phyloP scores from a whole-genome alignment of 1,284 basidiomycete species.

The Trichosporon ovoides region DNA sequence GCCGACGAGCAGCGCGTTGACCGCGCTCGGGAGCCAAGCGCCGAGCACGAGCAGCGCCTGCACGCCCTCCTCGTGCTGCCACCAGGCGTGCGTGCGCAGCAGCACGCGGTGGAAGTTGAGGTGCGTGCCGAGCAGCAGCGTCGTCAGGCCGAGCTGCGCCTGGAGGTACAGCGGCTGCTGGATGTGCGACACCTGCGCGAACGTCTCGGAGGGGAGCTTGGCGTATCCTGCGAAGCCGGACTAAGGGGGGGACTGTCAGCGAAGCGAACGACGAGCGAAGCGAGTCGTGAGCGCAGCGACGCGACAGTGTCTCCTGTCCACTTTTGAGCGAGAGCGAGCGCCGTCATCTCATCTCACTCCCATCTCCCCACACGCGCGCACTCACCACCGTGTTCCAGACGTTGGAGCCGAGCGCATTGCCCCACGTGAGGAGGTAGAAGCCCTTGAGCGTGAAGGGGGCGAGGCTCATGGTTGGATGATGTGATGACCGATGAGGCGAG shows the following conservation, averaged over 20 bases:
- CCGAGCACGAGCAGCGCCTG: slow-evolving; percentile 62
- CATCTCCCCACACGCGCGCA: background rate
- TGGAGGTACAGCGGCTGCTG: slow-evolving; percentile 76
- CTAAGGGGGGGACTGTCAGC: slow-evolving; percentile 16
- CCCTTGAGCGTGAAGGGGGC: slow-evolving; percentile 47
- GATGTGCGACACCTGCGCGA: slow-evolving; percentile 63
- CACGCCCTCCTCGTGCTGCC: slow-evolving; percentile 59
- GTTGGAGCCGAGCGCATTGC: slow-evolving; percentile 44
- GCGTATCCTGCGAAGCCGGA: slow-evolving; percentile 30
- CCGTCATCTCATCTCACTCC: background rate
- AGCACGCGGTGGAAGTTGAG: slow-evolving; percentile 61
- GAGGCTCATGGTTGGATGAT: slow-evolving; percentile 16
- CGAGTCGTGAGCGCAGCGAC: background rate
- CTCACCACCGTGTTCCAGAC: slow-evolving; percentile 44
- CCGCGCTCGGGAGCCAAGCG: slow-evolving; percentile 54
- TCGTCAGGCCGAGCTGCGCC: slow-evolving; percentile 57
- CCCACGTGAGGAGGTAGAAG: slow-evolving; percentile 49
- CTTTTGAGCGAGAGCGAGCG: too few relatives aligned
- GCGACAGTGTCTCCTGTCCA: too few relatives aligned
- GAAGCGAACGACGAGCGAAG: background rate
- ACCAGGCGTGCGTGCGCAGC: slow-evolving; percentile 50
- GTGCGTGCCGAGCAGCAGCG: slow-evolving; percentile 60
- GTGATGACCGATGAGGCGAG: background rate
- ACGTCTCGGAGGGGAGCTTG: slow-evolving; percentile 58
- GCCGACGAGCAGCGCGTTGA: slow-evolving; percentile 44